These are phyloP conservation scores for Pneumocystis carinii DNA, from an alignment of 1,139 yeast genomes.

Conservation along the genomic window DNA sequence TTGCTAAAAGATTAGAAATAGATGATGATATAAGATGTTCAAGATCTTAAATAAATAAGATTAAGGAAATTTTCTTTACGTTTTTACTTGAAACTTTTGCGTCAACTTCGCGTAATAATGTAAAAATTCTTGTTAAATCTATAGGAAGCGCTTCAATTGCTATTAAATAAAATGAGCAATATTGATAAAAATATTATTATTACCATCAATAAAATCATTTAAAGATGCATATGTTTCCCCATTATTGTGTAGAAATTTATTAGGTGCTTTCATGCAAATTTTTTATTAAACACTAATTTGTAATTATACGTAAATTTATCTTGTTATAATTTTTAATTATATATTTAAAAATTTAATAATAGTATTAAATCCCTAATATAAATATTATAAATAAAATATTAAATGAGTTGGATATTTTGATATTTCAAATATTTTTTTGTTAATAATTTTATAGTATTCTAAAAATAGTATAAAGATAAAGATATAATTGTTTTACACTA, in stretches of 20 bases:
- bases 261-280: background rate
- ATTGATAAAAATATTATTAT: background rate
- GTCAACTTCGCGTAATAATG: constrained; percentile 80
- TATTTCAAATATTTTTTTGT: background rate
- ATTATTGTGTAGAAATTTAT: background rate
- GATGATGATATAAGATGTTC: constrained; percentile 44
- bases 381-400: background rate
- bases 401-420: background rate
- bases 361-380: background rate
- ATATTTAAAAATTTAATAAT: background rate
- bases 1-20: constrained; percentile 29
- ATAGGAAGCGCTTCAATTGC: constrained; percentile 75
- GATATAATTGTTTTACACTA: background rate
- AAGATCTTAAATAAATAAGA: constrained; percentile 25
- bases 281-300: background rate
- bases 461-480: background rate
- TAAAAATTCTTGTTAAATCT: constrained; percentile 72
- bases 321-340: background rate
- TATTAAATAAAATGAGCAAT: background rate
- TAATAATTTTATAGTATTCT: background rate
- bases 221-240: constrained; percentile 60
- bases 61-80: constrained; percentile 36
- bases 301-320: background rate
- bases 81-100: constrained; percentile 57
- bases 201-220: constrained; percentile 71